Evolutionary conservation across 148 eudicot species (phyloP), one percentile per base, ranked within the genome.

Genomic region (Linanthus parryae): DNA sequence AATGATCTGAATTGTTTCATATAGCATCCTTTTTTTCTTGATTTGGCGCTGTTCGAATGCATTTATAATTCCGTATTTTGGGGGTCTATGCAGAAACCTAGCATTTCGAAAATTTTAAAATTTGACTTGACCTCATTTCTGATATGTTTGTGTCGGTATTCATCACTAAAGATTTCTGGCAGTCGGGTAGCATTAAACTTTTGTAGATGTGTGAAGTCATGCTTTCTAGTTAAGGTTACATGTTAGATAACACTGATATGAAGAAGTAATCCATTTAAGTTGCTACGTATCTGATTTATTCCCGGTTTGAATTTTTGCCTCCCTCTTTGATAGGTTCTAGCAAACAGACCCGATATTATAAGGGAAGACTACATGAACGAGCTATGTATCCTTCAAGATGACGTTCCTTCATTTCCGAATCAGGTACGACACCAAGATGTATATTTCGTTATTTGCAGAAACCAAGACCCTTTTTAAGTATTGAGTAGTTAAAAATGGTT

Each of bases 331-430:
- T 76, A 91, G 98, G 98, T 91, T 71, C 98, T 91, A 60, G 98
- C 98, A 43, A 87, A 81, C 65, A 74, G 96, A 67, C 98, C 98
- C 40, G 98, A 91, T 71, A 91, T 87, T 61, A 87, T 91, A 65
- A 79, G 98, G 74, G 98, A 92, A 76, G 98, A 87, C 68, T 92
- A 92, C 52, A 92, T 92, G 98, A 92, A 84, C 63, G 98, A 92
- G 69, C 85, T 92, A 39, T 92, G 98, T 71, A 77, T 92, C 74
- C 95, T 92, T 81, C 98, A 92, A 77, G 98, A 92, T 65, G 98
- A 92, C 66, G 98, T 92, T 63, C 98, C 98, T 56, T 59, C 98
- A 54, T 92, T 92, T 49, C 90, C 98, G 44, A 84, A 87, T 66
- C 79, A 92, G 88, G 98, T 92, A 73, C 25, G 55, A 15, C 19